Evolutionary conservation across 2,329 filamentous ascomycete species (phyloP), one percentile per base, ranked within the genome.

Genomic region (Thielaviopsis punctulata): DNA sequence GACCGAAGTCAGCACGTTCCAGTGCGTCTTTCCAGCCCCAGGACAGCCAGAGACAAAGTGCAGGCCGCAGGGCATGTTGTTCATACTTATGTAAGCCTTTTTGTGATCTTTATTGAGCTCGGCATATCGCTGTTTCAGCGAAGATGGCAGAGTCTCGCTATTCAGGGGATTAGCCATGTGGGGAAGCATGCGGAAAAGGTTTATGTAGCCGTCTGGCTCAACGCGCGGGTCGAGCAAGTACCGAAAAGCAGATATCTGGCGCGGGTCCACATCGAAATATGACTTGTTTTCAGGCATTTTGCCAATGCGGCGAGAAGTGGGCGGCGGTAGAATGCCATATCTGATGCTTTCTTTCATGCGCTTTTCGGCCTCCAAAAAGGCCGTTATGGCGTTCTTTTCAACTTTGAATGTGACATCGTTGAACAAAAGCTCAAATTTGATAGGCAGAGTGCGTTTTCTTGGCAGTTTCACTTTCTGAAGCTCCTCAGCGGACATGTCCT

Each of bases 1-100:
- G 0, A 65, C 66, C 1, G 69, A 61, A 2, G 70, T 57, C 1
- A 68, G 59, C 57, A 72, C 64, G 30, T 67, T 70, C 67, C 68
- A 71, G 33, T 71, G 66, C 0, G 70, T 73, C 48, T 73, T 73
- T 0, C 70, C 70, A 0, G 69, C 65, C 0, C 70, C 70, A 3
- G 70, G 69, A 4, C 70, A 70, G 3, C 70, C 70, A 6, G 69
- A 69, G 1, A 73, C 60, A 47, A 73, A 65, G 24, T 64, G 66
- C 1, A 73, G 55, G 0, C 69, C 66, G n/a, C 66, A 69, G 0
- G 68, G 68, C 10, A 73, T 65, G 1, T 56, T 56, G 1, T 56
- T 54, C 0, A 71, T 60, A 0, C 62, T 62, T 0, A 61, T 24
- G 30, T 69, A 68, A 0, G 68, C 68, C 0, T 56, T 50, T 1